Evolutionary conservation across 306 rosid genomes (phyloP).

Genomic region (Lablab purpureus): DNA sequence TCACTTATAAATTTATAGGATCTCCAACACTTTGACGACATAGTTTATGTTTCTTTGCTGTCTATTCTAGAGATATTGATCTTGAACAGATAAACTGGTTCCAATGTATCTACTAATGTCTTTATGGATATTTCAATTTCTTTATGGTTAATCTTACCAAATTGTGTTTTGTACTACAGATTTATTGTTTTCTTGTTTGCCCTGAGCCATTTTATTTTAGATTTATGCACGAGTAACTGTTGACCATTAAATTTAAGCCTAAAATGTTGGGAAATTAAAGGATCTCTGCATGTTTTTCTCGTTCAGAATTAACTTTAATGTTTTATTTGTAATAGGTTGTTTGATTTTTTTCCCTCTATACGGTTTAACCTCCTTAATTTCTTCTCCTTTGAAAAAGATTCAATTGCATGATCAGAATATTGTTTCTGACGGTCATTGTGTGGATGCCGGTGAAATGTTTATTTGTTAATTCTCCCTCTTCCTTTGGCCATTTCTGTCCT

Average conservation of each 20-base stretch:
- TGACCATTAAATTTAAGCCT: slow-evolving; percentile 3
- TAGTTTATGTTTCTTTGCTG: slow-evolving; percentile 7
- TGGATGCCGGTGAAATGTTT: not conserved
- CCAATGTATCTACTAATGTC: not conserved
- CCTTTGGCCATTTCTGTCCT: not conserved
- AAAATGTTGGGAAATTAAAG: not conserved
- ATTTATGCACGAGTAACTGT: not conserved
- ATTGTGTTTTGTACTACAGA: not conserved
- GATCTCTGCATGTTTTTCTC: not conserved
- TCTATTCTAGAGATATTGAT: slow-evolving; percentile 14
- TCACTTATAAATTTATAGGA: no score
- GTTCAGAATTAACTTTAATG: not conserved
- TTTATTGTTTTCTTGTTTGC: not conserved
- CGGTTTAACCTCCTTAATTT: not conserved
- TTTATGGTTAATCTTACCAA: not conserved
- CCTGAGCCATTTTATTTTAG: not conserved
- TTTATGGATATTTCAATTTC: slow-evolving; percentile 19
- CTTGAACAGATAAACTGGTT: not conserved
- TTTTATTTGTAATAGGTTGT: not conserved
- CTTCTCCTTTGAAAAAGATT: not conserved
- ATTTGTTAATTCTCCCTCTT: not conserved
- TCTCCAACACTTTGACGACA: no score
- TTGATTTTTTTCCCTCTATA: not conserved
- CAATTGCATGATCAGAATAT: not conserved
- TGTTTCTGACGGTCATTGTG: not conserved